Evolutionary conservation across 192 early-diverging fungal species (phyloP).

Genomic region (Cetraspora pellucida): DNA sequence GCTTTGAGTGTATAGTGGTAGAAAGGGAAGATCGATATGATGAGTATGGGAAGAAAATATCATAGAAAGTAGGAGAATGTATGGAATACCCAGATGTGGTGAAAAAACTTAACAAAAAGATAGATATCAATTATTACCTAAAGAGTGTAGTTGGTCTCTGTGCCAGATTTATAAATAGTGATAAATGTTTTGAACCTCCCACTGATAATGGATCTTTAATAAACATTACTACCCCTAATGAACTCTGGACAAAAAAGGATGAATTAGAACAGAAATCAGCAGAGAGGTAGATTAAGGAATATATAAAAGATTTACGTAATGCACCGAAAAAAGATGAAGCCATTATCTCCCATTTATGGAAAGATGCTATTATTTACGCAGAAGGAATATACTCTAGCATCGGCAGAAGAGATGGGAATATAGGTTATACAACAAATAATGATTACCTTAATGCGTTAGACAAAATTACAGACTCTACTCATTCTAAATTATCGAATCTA

Average conservation of each 20-base stretch:
- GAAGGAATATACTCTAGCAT: constrained; percentile 16
- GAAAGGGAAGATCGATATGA: neutral
- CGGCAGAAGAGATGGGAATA: neutral
- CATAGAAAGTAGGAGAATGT: neutral
- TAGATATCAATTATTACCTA: constrained; percentile 19
- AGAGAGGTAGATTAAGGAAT: neutral
- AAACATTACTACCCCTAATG: neutral
- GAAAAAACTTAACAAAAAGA: neutral
- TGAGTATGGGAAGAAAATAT: neutral
- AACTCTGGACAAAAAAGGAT: constrained; percentile 1
- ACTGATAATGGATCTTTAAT: neutral
- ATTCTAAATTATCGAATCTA: constrained; percentile 14
- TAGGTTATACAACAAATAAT: neutral
- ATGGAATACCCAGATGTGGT: constrained; percentile 21
- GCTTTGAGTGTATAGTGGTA: neutral
- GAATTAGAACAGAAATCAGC: neutral
- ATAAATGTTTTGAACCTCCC: neutral
- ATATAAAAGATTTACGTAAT: constrained; percentile 19
- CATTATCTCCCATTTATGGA: constrained; percentile 23
- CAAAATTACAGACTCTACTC: constrained; percentile 14
- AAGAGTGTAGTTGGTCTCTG: constrained; percentile 5
- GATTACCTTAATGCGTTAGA: constrained; percentile 15
- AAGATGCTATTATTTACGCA: neutral
- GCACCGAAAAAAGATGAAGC: constrained; percentile 13
- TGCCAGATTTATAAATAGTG: neutral